These are phyloP conservation scores for Colletotrichum eremochloae DNA, from an alignment of 2,329 filamentous ascomycete species.

Conservation along the genomic window DNA sequence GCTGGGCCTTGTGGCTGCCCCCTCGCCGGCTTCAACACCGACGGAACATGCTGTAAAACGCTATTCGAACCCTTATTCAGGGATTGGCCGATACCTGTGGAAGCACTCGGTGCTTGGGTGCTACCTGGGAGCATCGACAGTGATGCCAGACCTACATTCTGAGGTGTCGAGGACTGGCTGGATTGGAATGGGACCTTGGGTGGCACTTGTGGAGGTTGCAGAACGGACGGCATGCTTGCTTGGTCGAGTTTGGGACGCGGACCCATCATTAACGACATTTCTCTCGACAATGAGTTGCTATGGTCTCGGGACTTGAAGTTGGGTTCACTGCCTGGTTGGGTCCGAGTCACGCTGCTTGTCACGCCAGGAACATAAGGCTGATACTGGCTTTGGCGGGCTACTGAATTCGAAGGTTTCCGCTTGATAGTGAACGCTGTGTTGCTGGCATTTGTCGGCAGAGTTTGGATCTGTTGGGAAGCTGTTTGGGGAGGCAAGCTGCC, in stretches of 20 bases:
- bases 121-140: not conserved
- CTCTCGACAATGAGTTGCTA: constrained; percentile 46
- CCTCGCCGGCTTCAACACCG: constrained; percentile 49
- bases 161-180: not conserved
- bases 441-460: not conserved
- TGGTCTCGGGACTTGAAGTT: constrained; percentile 25
- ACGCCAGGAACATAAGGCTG: constrained; percentile 39
- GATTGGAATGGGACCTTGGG: constrained; percentile 40
- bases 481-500: not conserved
- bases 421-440: constrained; percentile 25
- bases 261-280: constrained; percentile 46
- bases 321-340: not conserved
- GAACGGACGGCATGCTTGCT: constrained; percentile 44
- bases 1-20: constrained; percentile 36
- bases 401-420: constrained; percentile 39
- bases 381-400: constrained; percentile 21
- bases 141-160: not conserved
- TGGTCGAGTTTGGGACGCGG: constrained; percentile 41
- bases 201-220: constrained; percentile 46
- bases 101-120: not conserved
- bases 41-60: constrained; percentile 45
- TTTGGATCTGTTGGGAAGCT: not conserved
- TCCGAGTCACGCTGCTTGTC: not conserved
- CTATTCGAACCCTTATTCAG: not conserved
- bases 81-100: not conserved